Percentiles rank a stretch among this genome's conserved stretches.
These are phyloP conservation scores for Forsythia suspensa DNA, from an alignment of 257 asterid species.

Conservation along the genomic window DNA sequence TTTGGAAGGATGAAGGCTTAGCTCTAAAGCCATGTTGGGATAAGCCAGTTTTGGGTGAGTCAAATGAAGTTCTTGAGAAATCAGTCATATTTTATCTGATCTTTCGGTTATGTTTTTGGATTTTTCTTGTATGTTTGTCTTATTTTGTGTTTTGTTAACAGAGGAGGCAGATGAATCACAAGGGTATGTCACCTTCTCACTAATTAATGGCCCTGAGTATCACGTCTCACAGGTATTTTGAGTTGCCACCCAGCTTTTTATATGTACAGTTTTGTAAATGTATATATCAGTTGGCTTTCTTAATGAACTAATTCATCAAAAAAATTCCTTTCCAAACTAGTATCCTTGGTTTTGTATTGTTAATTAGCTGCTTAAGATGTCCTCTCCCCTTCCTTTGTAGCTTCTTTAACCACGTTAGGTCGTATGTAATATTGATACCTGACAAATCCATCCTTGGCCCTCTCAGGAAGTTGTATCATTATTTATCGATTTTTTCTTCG, in stretches of 20 bases:
- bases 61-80: not conserved
- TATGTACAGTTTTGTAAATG: not conserved
- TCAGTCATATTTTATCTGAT: not conserved
- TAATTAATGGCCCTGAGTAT: conserved; percentile 98
- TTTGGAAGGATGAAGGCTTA: conserved; percentile 68
- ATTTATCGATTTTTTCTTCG: not conserved
- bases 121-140: conserved; percentile 3
- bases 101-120: not conserved
- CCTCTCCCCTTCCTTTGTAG: too few relatives aligned
- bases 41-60: conserved; percentile 72
- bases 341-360: not conserved
- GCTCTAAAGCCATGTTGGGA: conserved; percentile 82
- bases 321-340: not conserved
- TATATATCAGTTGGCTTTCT: not conserved
- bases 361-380: too few relatives aligned
- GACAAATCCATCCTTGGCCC: not conserved
- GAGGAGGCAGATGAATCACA: conserved; percentile 75
- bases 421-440: too few relatives aligned
- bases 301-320: not conserved
- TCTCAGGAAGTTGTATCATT: too few relatives aligned
- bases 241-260: not conserved
- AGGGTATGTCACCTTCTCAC: conserved; percentile 84
- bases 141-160: conserved; percentile 25
- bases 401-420: too few relatives aligned
- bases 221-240: conserved; percentile 90